These are phyloP conservation scores for Meira nashicola DNA, from an alignment of 1,284 basidiomycete species.

Conservation along the genomic window DNA sequence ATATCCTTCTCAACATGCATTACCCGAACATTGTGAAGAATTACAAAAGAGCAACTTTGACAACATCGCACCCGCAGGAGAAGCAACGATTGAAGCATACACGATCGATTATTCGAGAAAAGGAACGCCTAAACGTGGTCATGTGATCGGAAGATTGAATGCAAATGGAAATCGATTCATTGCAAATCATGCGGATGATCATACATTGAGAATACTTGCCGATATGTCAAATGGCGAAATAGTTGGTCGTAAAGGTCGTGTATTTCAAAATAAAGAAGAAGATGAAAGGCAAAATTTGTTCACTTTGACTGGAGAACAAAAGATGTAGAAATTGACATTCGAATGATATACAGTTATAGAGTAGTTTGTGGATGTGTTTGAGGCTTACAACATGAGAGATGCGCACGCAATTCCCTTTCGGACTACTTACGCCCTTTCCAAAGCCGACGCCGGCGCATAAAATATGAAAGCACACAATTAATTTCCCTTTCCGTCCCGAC, in stretches of 20 bases:
- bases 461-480: too few relatives aligned
- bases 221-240: background rate
- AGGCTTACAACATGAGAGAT: too few relatives aligned
- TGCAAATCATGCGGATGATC: slow-evolving; percentile 9
- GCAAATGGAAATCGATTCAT: slow-evolving; percentile 3
- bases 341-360: too few relatives aligned
- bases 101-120: slow-evolving; percentile 5
- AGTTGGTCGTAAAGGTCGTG: background rate
- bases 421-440: too few relatives aligned
- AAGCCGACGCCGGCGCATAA: too few relatives aligned
- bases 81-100: slow-evolving; percentile 8
- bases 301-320: background rate
- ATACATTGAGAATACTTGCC: slow-evolving; percentile 4
- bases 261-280: background rate
- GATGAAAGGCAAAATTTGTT: slow-evolving; percentile 7
- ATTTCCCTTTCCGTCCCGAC: too few relatives aligned
- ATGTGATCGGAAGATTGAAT: slow-evolving; percentile 1
- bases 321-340: background rate
- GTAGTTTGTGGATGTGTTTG: too few relatives aligned
- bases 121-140: slow-evolving; percentile 5
- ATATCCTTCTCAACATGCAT: background rate
- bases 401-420: too few relatives aligned
- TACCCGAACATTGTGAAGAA: slow-evolving; percentile 2
- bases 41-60: background rate
- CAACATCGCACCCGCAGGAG: background rate